Base-by-base conservation (phyloP, 2,329 filamentous ascomycete genomes). In the Nigrospora sphaerica region DNA sequence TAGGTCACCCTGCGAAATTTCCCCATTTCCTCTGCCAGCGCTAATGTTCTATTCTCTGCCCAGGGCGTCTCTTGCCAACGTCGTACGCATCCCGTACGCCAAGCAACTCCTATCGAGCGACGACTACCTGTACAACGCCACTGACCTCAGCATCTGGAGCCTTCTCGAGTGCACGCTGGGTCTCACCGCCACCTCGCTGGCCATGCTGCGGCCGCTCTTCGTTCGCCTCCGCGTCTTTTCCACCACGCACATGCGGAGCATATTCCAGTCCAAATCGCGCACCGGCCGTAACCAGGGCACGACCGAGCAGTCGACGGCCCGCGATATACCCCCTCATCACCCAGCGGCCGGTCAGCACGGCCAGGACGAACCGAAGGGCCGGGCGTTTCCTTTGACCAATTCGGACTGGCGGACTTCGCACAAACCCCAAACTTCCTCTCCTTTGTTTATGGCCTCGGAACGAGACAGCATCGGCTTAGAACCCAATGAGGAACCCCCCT, bases 141-240 rank as follows among this genome's bases (percentile, higher is more conserved):
- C 47, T 12, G 44, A 49, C 33, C 44, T 49, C 4, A 39, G 33
- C 14, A 49, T 49, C 32, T 49, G 47, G 47, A 49, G 47, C 32
- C 40, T 43, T 3, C 37, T 49, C 12, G 47, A 49, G 23, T 41
- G 44, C 28, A 44, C 42, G 2, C 39, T 44, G 2, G 47, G 42
- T 12, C 44, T 49, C 14, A 39, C 40, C 12, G 47, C 47, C 11
- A 46, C 47, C 10, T 46, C 36, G 12, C 32, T 49, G 11, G 47
- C 47, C 12, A 49, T 35, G 11, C 17, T 49, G 18, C 40, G 44
- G 16, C 47, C 47, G 3, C 44, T 49, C 10, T 46, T 49, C n/a
- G 32, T 35, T n/a, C 42, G 34, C 32, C 14, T 44, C 23, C 14
- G 23, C 9, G 23, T 44, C 16, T 18, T 44, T 12, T 16, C 32